Evolutionary conservation across 106 monocot species (phyloP).

Genomic region (Dendrobium huoshanense): DNA sequence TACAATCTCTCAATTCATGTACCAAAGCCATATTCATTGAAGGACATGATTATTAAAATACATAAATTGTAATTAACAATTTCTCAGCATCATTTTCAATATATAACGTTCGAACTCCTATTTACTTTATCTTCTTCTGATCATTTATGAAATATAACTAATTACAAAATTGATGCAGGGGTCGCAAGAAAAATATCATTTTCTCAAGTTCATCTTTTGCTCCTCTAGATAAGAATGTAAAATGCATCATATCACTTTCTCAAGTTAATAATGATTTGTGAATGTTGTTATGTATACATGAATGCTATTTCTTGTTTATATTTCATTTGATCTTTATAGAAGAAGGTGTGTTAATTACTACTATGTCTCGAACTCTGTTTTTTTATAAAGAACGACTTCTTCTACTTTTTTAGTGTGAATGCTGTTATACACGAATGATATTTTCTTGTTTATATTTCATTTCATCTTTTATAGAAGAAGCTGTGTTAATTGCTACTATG

Average conservation of each 20-base stretch:
- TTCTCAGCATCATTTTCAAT: neutral
- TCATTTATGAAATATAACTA: neutral
- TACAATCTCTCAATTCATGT: neutral
- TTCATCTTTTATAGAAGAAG: neutral
- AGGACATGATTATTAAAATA: no score
- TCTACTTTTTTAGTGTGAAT: slow-evolving; percentile 50
- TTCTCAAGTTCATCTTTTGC: no score
- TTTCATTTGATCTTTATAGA: no score
- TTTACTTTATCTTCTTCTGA: neutral
- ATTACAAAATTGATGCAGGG: neutral
- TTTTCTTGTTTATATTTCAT: neutral
- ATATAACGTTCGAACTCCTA: neutral
- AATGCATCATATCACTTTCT: no score
- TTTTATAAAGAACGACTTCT: slow-evolving; percentile 62
- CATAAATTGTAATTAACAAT: no score
- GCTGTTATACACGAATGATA: neutral
- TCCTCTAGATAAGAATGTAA: no score
- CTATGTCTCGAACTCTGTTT: slow-evolving; percentile 12
- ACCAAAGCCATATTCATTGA: neutral
- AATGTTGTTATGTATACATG: no score
- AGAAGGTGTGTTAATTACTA: no score
- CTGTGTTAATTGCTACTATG: neutral
- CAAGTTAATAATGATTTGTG: no score
- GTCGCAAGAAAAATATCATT: neutral
- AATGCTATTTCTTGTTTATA: no score